phyloP scores from a whole-genome alignment of 169 alveolate genomes.

The Cryptosporidium muris region DNA sequence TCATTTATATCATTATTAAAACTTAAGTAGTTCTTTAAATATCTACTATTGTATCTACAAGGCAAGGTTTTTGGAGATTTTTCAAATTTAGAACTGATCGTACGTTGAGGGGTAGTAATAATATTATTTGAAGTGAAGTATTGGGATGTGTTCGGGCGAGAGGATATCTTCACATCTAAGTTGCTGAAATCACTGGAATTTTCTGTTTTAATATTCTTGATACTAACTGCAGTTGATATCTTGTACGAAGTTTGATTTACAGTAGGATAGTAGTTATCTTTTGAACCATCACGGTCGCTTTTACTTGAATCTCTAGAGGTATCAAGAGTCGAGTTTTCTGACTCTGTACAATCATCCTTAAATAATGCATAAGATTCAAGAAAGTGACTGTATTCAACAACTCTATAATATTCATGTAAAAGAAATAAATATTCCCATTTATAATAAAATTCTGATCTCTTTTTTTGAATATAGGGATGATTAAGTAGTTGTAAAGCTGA shows the following conservation, averaged over 20 bases:
- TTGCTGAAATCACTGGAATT: neutral
- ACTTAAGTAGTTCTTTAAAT: too few species aligned
- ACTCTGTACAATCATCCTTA: slow-evolving; percentile 1
- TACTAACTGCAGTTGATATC: neutral
- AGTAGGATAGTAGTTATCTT: slow-evolving; percentile 8
- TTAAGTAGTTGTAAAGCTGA: slow-evolving; percentile 74
- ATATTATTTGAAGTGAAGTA: too few species aligned
- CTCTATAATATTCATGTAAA: slow-evolving; percentile 33
- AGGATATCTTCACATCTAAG: too few species aligned
- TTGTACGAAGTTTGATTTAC: neutral
- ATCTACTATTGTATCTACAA: too few species aligned
- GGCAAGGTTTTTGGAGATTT: too few species aligned
- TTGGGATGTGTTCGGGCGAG: too few species aligned
- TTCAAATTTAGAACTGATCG: too few species aligned
- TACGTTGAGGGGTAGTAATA: too few species aligned
- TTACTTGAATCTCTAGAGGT: slow-evolving; percentile 26
- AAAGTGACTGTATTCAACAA: slow-evolving; percentile 23
- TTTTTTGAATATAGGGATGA: slow-evolving; percentile 6
- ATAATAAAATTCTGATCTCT: slow-evolving; percentile 1
- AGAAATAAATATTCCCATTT: slow-evolving; percentile 15
- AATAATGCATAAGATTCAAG: slow-evolving; percentile 30
- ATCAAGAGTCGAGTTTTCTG: slow-evolving; percentile 31
- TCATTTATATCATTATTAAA: too few species aligned
- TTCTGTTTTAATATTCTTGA: neutral
- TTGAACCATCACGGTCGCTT: slow-evolving; percentile 11